phyloP scores from a whole-genome alignment of 2,329 filamentous ascomycete species.

The Ilyonectria destructans region DNA sequence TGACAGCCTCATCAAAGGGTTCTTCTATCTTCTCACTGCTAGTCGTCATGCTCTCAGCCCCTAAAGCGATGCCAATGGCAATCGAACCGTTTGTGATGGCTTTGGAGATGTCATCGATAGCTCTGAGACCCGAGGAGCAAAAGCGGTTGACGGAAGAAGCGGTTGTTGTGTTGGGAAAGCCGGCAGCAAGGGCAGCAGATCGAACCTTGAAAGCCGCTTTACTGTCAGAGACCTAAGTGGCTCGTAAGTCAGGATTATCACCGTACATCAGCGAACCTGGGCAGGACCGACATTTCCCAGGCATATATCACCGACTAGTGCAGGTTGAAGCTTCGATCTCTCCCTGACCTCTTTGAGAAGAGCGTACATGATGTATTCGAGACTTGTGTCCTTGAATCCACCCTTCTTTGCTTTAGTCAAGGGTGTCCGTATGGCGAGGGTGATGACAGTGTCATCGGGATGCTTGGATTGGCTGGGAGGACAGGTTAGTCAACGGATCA shows the following conservation, averaged over 20 bases:
- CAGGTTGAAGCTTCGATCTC: slow-evolving; percentile 84
- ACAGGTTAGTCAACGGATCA: background rate
- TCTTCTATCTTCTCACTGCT: slow-evolving; percentile 79
- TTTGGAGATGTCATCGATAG: slow-evolving; percentile 94
- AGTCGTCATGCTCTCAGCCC: slow-evolving; percentile 89
- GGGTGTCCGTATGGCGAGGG: slow-evolving; percentile 90
- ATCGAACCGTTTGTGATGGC: slow-evolving; percentile 87
- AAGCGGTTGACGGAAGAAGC: slow-evolving; percentile 93
- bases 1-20: slow-evolving; percentile 85
- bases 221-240: slow-evolving; percentile 79
- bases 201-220: slow-evolving; percentile 94
- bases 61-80: slow-evolving; percentile 88
- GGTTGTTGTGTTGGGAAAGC: slow-evolving; percentile 91
- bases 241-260: slow-evolving; percentile 21
- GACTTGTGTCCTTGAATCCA: slow-evolving; percentile 92
- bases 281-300: slow-evolving; percentile 82
- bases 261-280: background rate
- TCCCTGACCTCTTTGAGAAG: slow-evolving; percentile 83
- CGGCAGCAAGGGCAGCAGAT: slow-evolving; percentile 89
- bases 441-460: slow-evolving; percentile 96
- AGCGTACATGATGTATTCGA: slow-evolving; percentile 90
- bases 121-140: slow-evolving; percentile 97
- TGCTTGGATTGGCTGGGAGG: slow-evolving; percentile 85
- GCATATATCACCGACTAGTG: slow-evolving; percentile 90
- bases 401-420: slow-evolving; percentile 92